phyloP scores from a whole-genome alignment of 345 rosid species.

The Citrus unshiu region DNA sequence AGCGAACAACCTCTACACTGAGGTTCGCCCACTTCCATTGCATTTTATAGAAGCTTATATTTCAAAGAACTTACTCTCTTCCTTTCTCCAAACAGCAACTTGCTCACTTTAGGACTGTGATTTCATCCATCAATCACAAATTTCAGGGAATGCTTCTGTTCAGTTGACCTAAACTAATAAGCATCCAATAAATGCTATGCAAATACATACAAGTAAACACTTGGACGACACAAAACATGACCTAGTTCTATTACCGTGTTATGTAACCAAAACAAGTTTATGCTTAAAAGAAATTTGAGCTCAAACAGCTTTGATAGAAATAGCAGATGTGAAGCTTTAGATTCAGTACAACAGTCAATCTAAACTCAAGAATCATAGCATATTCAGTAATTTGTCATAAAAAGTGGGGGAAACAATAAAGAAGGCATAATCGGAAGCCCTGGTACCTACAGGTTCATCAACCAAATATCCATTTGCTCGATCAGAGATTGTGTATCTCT shows the following conservation, averaged over 20 bases:
- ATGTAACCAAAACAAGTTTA: background rate
- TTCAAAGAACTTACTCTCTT: background rate
- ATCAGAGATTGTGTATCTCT: too few species aligned
- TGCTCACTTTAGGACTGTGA: background rate
- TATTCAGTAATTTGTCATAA: background rate
- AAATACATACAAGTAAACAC: background rate
- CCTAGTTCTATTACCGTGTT: background rate
- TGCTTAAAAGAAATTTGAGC: background rate
- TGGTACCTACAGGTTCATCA: background rate
- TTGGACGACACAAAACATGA: background rate
- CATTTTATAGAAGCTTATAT: background rate
- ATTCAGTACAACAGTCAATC: background rate
- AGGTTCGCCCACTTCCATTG: background rate
- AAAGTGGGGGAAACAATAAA: background rate
- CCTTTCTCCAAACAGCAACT: background rate
- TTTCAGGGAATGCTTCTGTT: background rate
- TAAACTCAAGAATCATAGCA: background rate
- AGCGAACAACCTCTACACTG: background rate
- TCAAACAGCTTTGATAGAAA: background rate
- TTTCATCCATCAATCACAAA: background rate
- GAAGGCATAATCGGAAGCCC: background rate
- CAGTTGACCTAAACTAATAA: too few species aligned
- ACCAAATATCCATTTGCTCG: background rate
- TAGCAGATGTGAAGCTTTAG: background rate
- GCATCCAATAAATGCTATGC: too few species aligned